Conservation (phyloP, 495 filamentous ascomycete species). For the Letharia columbiana region DNA sequence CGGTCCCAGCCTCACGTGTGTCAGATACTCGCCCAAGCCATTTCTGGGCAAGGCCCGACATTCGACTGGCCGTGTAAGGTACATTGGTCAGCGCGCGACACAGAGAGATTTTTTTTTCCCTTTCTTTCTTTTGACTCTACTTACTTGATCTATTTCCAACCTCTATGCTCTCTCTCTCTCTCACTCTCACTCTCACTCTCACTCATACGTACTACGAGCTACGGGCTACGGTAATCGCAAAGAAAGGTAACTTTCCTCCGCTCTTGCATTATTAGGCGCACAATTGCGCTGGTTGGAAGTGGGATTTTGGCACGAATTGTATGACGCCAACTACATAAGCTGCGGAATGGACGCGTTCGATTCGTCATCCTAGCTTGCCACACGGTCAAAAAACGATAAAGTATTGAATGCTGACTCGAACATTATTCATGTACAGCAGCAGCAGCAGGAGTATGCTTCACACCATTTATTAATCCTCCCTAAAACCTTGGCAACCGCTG, state of each 20-base stretch:
- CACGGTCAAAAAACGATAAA: neutral
- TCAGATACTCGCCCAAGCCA: constrained; percentile 5
- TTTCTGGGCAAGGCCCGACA: neutral
- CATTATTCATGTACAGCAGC: too few species aligned
- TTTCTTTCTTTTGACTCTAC: neutral
- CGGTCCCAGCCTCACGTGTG: neutral
- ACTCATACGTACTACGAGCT: too few species aligned
- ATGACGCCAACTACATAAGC: neutral
- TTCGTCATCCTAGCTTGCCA: neutral
- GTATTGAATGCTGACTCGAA: neutral
- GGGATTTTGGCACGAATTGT: neutral
- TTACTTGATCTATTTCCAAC: neutral
- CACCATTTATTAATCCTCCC: neutral
- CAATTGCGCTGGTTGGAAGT: neutral
- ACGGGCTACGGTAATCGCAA: neutral
- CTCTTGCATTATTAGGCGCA: constrained; percentile 5
- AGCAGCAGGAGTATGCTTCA: too few species aligned
- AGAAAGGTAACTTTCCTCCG: constrained; percentile 3
- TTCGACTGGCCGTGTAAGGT: neutral
- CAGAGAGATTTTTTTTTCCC: neutral
- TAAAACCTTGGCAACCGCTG: neutral
- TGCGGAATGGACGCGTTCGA: neutral
- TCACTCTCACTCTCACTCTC: too few species aligned
- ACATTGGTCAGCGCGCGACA: neutral
- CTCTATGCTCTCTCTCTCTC: too few species aligned